Evolutionary conservation across 441 rosid species (phyloP).

Genomic region (Erodium trifolium): DNA sequence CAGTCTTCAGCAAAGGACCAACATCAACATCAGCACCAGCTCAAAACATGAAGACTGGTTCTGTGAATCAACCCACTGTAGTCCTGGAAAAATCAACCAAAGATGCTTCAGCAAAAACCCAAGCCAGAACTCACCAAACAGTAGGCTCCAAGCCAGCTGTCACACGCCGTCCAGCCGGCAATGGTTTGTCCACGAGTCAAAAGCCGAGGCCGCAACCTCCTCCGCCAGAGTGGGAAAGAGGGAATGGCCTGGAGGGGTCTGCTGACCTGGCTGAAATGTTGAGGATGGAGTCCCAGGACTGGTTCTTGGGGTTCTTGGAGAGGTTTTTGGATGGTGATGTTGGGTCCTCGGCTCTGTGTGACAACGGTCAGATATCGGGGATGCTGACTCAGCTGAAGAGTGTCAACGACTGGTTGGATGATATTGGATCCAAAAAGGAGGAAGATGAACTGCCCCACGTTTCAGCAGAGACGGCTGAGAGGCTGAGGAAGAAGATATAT

Average conservation of each 20-base stretch:
- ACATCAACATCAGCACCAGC: slow-evolving; percentile 22
- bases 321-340: slow-evolving; percentile 76
- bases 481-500: slow-evolving; percentile 85
- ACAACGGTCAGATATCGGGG: slow-evolving; percentile 77
- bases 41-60: slow-evolving; percentile 30
- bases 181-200: slow-evolving; percentile 13
- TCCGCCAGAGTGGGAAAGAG: slow-evolving; percentile 22
- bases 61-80: slow-evolving; percentile 36
- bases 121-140: not conserved
- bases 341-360: slow-evolving; percentile 54
- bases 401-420: slow-evolving; percentile 84
- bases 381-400: slow-evolving; percentile 80
- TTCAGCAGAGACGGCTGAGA: slow-evolving; percentile 51
- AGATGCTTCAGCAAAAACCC: slow-evolving; percentile 42
- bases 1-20: slow-evolving; percentile 50
- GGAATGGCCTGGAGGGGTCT: slow-evolving; percentile 61
- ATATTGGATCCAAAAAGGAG: slow-evolving; percentile 61
- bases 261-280: slow-evolving; percentile 69
- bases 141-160: not conserved
- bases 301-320: slow-evolving; percentile 89
- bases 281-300: slow-evolving; percentile 67
- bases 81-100: slow-evolving; percentile 50
- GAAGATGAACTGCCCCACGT: slow-evolving; percentile 42
- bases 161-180: not conserved
- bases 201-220: not conserved